Evolutionary conservation across 1,139 yeast genomes (phyloP).

Genomic region (Kurtzmaniella quercitrusa): DNA sequence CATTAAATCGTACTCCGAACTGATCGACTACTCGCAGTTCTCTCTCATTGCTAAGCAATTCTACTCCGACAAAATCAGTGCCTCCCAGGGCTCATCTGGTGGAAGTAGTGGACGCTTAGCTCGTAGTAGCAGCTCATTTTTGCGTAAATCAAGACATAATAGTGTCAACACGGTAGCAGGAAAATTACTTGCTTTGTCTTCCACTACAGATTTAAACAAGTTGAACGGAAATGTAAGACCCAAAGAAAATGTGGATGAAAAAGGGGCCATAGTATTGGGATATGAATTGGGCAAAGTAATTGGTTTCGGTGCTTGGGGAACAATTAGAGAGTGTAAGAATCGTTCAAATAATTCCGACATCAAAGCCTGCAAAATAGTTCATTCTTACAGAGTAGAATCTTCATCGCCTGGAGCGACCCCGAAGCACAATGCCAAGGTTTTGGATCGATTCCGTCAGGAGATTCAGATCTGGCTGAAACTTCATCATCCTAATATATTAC

Average conservation of each 20-base stretch:
- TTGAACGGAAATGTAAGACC: slow-evolving; percentile 18
- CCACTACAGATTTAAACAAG: slow-evolving; percentile 35
- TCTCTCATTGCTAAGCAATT: slow-evolving; percentile 39
- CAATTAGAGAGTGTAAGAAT: slow-evolving; percentile 67
- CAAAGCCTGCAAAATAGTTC: slow-evolving; percentile 76
- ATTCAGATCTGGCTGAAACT: slow-evolving; percentile 70
- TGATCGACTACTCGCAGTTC: slow-evolving; percentile 47
- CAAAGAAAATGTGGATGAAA: slow-evolving; percentile 48
- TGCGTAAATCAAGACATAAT: slow-evolving; percentile 26
- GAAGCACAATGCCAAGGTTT: slow-evolving; percentile 25
- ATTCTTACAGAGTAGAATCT: slow-evolving; percentile 18
- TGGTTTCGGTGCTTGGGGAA: slow-evolving; percentile 92
- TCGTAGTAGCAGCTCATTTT: slow-evolving; percentile 20
- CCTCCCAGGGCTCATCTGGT: slow-evolving; percentile 11
- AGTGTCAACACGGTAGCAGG: slow-evolving; percentile 42
- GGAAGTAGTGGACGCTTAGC: slow-evolving; percentile 15
- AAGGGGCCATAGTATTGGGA: slow-evolving; percentile 57
- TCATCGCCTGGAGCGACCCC: slow-evolving; percentile 4
- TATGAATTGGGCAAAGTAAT: slow-evolving; percentile 70
- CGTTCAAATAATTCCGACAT: slow-evolving; percentile 30
- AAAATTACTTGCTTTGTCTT: slow-evolving; percentile 34
- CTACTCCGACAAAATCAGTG: slow-evolving; percentile 13
- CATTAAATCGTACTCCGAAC: slow-evolving; percentile 53
- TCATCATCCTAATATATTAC: slow-evolving; percentile 61
- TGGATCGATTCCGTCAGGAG: slow-evolving; percentile 62